These are phyloP conservation scores for Fusarium longipes DNA, from an alignment of 2,329 filamentous ascomycete species.

Conservation along the genomic window DNA sequence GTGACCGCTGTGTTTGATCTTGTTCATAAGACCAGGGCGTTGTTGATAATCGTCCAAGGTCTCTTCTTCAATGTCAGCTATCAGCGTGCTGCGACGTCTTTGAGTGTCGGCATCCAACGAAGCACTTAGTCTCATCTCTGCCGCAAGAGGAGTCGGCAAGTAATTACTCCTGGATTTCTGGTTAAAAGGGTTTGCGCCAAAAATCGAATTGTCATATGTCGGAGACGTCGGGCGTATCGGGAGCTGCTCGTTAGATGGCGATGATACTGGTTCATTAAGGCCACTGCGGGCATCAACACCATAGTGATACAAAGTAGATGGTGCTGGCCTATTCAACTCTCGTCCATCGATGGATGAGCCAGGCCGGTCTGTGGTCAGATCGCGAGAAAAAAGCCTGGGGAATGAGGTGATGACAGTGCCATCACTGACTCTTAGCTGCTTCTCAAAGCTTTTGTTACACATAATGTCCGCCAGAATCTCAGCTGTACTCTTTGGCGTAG, in stretches of 20 bases:
- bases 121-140: conserved; percentile 37
- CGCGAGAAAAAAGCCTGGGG: conserved; percentile 48
- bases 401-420: conserved; percentile 51
- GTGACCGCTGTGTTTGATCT: conserved; percentile 46
- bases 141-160: neutral
- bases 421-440: conserved; percentile 30
- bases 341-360: conserved; percentile 39
- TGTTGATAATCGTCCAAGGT: conserved; percentile 19
- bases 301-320: conserved; percentile 43
- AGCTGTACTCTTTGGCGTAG: conserved; percentile 27
- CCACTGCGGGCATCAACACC: conserved; percentile 50
- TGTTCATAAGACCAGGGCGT: conserved; percentile 46
- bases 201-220: conserved; percentile 34
- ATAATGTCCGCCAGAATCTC: conserved; percentile 38
- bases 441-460: conserved; percentile 30
- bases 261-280: conserved; percentile 7
- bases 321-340: conserved; percentile 7
- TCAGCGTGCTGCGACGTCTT: conserved; percentile 45
- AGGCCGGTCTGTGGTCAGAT: conserved; percentile 51
- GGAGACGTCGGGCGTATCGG: conserved; percentile 1
- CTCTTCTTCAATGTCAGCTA: conserved; percentile 12
- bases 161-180: neutral
- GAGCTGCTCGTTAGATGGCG: conserved; percentile 20
- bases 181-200: conserved; percentile 43
- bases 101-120: conserved; percentile 43